phyloP scores from a whole-genome alignment of 2,329 filamentous ascomycete genomes.

The Juglanconis oblonga region DNA sequence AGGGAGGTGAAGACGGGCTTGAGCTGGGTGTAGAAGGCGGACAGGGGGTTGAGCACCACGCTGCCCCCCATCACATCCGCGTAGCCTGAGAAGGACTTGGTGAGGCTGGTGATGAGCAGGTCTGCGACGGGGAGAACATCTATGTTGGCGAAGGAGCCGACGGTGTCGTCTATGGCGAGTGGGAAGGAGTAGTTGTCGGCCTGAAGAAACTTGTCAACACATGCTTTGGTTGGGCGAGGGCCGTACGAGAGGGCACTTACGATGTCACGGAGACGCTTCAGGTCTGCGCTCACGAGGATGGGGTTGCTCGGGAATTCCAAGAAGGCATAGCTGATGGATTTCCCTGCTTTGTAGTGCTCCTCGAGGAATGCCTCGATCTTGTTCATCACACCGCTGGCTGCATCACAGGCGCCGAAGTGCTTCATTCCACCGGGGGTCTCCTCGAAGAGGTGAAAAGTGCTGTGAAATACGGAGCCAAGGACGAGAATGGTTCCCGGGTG shows the following conservation, averaged over 20 bases:
- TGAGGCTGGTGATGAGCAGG: slow-evolving; percentile 49
- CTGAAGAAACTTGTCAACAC: slow-evolving; percentile 10
- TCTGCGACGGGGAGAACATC: slow-evolving; percentile 49
- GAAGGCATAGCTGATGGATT: slow-evolving; percentile 43
- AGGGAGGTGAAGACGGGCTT: slow-evolving; percentile 25
- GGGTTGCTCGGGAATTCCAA: slow-evolving; percentile 51
- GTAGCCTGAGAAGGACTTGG: slow-evolving; percentile 58
- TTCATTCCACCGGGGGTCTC: slow-evolving; percentile 41
- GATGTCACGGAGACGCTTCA: slow-evolving; percentile 35
- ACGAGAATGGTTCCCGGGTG: slow-evolving; percentile 36
- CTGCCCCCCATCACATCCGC: slow-evolving; percentile 55
- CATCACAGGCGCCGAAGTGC: slow-evolving; percentile 45
- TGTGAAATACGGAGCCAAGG: slow-evolving; percentile 51
- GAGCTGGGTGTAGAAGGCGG: slow-evolving; percentile 37
- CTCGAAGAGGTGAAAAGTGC: slow-evolving; percentile 45
- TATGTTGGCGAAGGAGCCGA: slow-evolving; percentile 46
- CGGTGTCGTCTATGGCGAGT: slow-evolving; percentile 46
- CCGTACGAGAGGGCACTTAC: slow-evolving; percentile 33
- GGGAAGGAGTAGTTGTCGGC: slow-evolving; percentile 43
- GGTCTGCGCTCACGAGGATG: slow-evolving; percentile 38
- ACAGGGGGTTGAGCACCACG: slow-evolving; percentile 46
- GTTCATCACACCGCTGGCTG: slow-evolving; percentile 34
- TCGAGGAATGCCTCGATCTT: slow-evolving; percentile 44
- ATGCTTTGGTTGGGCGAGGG: slow-evolving; percentile 2
- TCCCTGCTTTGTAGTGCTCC: slow-evolving; percentile 34